Conservation (phyloP, 192 early-diverging fungal species). For the Coemansia sp. region DNA sequence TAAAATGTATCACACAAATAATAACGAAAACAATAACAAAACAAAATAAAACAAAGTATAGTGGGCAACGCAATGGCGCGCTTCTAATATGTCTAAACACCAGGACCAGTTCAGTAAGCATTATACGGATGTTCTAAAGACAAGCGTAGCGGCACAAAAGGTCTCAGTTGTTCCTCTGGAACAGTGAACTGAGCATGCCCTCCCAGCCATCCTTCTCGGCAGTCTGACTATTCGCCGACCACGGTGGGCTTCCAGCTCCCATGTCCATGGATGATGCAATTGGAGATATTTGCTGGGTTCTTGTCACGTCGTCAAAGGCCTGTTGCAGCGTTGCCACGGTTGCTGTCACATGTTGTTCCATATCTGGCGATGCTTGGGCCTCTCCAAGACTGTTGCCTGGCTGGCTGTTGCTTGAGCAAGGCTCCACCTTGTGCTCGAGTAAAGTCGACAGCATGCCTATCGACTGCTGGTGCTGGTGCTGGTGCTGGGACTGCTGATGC, state of each 20-base stretch:
- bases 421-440: conserved; percentile 1
- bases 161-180: conserved; percentile 5
- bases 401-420: not conserved
- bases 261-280: not conserved
- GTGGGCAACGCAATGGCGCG: too few species aligned
- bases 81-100: too few species aligned
- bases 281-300: conserved; percentile 8
- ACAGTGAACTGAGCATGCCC: conserved; percentile 20
- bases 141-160: not conserved
- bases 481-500: conserved; percentile 1
- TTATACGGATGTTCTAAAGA: too few species aligned
- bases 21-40: too few species aligned
- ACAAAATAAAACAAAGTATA: too few species aligned
- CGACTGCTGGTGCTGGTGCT: conserved; percentile 1
- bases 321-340: conserved; percentile 22
- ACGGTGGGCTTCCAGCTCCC: not conserved
- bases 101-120: too few species aligned
- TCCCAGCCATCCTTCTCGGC: conserved; percentile 3
- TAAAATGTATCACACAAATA: too few species aligned
- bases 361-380: conserved; percentile 1
- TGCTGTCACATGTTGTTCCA: conserved; percentile 19
- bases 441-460: not conserved
- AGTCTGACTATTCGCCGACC: conserved; percentile 2
- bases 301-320: conserved; percentile 15
- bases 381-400: not conserved